phyloP scores from a whole-genome alignment of 2,329 filamentous ascomycete genomes.

The Alternaria sp. region DNA sequence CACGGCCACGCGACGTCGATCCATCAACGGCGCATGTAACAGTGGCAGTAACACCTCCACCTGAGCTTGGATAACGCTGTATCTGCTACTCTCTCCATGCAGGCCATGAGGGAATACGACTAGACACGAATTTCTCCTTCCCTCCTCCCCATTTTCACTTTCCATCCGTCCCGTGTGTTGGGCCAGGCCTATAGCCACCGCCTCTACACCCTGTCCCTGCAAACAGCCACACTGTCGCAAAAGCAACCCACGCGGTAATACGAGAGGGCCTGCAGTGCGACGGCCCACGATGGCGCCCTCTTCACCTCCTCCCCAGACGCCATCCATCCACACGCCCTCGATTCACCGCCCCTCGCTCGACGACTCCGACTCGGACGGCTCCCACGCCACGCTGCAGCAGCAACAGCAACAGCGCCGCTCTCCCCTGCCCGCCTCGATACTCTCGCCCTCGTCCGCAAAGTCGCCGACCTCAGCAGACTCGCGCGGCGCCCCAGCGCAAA shows the following conservation, averaged over 20 bases:
- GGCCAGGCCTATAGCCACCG: neutral
- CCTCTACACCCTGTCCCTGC: slow-evolving; percentile 5
- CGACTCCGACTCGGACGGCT: slow-evolving; percentile 49
- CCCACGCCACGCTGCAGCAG: slow-evolving; percentile 46
- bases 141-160: neutral
- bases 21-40: slow-evolving; percentile 2
- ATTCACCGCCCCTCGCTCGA: slow-evolving; percentile 36
- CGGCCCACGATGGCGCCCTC: slow-evolving; percentile 37
- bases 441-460: slow-evolving; percentile 26
- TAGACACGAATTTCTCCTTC: neutral
- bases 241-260: slow-evolving; percentile 1
- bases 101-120: slow-evolving; percentile 25
- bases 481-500: slow-evolving; percentile 40
- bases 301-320: slow-evolving; percentile 43
- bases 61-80: slow-evolving; percentile 3
- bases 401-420: slow-evolving; percentile 33
- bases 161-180: neutral
- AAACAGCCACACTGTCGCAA: slow-evolving; percentile 13
- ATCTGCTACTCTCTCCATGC: slow-evolving; percentile 22
- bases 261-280: slow-evolving; percentile 1
- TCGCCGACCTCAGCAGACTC: slow-evolving; percentile 7
- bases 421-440: slow-evolving; percentile 40
- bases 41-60: neutral
- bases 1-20: slow-evolving; percentile 8
- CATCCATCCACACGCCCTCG: slow-evolving; percentile 40